Conservation (phyloP, 495 filamentous ascomycete genomes). For the Penicillium paradoxum region DNA sequence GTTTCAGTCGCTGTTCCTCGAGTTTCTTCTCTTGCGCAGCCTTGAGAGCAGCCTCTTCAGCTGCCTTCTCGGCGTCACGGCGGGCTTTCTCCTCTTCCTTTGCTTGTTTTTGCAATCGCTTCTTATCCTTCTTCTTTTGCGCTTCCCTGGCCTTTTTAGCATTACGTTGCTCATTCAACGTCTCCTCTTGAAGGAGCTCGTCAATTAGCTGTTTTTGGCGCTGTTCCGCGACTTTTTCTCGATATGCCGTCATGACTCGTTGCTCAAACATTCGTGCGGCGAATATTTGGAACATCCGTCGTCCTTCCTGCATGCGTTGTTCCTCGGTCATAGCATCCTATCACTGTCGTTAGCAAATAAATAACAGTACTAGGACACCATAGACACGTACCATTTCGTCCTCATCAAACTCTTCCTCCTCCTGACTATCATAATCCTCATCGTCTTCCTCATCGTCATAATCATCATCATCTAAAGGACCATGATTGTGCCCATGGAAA, state of each 20-base stretch:
- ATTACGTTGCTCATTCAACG: constrained; percentile 67
- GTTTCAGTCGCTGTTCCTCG: constrained; percentile 72
- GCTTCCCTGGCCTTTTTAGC: constrained; percentile 93
- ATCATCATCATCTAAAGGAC: constrained; percentile 67
- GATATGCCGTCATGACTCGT: constrained; percentile 91
- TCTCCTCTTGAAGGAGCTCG: constrained; percentile 81
- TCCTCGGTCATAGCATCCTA: constrained; percentile 96
- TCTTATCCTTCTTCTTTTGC: constrained; percentile 88
- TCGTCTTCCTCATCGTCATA: constrained; percentile 70
- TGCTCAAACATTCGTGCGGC: constrained; percentile 99
- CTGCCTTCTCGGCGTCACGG: constrained; percentile 82
- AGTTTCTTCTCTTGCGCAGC: constrained; percentile 73
- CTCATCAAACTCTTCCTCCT: constrained; percentile 80
- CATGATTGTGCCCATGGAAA: constrained; percentile 61
- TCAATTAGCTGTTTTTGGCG: constrained; percentile 87
- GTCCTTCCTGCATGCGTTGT: constrained; percentile 97
- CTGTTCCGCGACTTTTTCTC: constrained; percentile 91
- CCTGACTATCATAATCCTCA: constrained; percentile 83
- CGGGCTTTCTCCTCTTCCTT: constrained; percentile 86
- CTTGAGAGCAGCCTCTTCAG: constrained; percentile 74
- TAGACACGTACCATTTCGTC: constrained; percentile 66
- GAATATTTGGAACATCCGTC: constrained; percentile 99
- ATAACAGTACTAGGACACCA: constrained; percentile 11
- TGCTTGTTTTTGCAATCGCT: constrained; percentile 73
- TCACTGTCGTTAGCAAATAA: neutral